A percentile compares a stretch with the other conserved stretches of the same genome.
Evolutionary conservation across 257 asterid genomes (phyloP).

Genomic region (Nicotiana tabacum): DNA sequence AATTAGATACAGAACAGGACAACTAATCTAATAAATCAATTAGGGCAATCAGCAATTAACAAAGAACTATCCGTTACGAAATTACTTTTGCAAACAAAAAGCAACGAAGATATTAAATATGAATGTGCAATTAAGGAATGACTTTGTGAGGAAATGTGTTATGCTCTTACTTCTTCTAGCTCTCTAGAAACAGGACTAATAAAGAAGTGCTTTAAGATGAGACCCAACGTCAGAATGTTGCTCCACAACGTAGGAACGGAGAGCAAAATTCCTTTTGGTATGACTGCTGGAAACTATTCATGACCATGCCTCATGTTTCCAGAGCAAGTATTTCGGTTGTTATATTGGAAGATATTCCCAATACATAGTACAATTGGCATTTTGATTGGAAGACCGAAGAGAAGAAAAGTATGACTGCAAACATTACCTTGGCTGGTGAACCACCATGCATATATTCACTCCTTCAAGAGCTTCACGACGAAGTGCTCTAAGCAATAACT

Average conservation of each 20-base stretch:
- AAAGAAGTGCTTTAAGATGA: background rate
- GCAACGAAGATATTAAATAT: background rate
- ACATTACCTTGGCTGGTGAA: slow-evolving; percentile 90
- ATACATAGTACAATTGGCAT: background rate
- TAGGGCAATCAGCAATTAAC: background rate
- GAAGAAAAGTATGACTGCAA: background rate
- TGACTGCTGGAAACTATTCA: background rate
- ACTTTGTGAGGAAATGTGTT: background rate
- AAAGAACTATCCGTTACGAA: background rate
- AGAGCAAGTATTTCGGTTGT: background rate
- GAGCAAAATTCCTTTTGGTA: background rate
- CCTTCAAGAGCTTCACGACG: slow-evolving; percentile 97
- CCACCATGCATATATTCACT: slow-evolving; percentile 90
- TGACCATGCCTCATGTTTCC: background rate
- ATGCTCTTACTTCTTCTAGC: background rate
- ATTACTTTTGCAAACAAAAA: background rate
- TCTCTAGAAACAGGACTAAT: background rate
- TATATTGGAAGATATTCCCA: background rate
- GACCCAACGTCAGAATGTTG: background rate
- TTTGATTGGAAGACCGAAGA: background rate
- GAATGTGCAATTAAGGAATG: background rate
- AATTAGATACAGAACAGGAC: background rate
- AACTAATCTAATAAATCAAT: background rate
- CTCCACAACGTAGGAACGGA: background rate
- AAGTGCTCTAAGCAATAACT: slow-evolving; percentile 84